Percentiles rank a stretch among this genome's conserved stretches.
These are phyloP conservation scores for Leccinum ponderosum DNA, from an alignment of 1,284 basidiomycete genomes.

Conservation along the genomic window DNA sequence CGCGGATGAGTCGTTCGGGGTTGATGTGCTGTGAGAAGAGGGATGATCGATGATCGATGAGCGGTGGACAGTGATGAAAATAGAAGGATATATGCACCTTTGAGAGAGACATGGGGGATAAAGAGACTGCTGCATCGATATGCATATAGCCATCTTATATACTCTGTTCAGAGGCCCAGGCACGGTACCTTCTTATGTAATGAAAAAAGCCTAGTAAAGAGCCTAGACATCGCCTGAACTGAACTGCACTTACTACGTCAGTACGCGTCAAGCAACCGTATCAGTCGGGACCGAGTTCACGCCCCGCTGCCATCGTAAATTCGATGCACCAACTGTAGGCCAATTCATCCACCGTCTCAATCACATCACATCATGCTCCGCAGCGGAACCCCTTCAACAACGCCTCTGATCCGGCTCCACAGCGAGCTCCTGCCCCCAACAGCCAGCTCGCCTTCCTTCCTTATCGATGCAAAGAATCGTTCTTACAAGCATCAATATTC, in stretches of 20 bases:
- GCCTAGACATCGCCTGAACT: too few relatives aligned
- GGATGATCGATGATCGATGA: background rate
- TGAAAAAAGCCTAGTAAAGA: too few relatives aligned
- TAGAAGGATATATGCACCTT: slow-evolving; percentile 38
- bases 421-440: slow-evolving; percentile 40
- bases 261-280: too few relatives aligned
- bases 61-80: background rate
- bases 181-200: background rate
- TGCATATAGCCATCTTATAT: slow-evolving; percentile 5
- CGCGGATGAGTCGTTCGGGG: slow-evolving; percentile 57
- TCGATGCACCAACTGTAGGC: background rate
- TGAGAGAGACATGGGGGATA: slow-evolving; percentile 44
- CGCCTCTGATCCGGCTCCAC: slow-evolving; percentile 22
- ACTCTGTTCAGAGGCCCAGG: background rate
- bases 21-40: slow-evolving; percentile 56
- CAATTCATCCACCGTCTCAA: background rate
- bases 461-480: slow-evolving; percentile 53
- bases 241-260: too few relatives aligned
- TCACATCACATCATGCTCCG: background rate
- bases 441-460: slow-evolving; percentile 54
- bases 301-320: background rate
- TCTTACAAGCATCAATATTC: slow-evolving; percentile 90
- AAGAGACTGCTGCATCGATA: background rate
- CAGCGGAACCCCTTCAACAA: slow-evolving; percentile 18
- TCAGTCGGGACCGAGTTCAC: too few relatives aligned